Evolutionary conservation across 2,329 filamentous ascomycete species (phyloP), one percentile per base, ranked within the genome.

Genomic region (Botrytis hyacinthi): DNA sequence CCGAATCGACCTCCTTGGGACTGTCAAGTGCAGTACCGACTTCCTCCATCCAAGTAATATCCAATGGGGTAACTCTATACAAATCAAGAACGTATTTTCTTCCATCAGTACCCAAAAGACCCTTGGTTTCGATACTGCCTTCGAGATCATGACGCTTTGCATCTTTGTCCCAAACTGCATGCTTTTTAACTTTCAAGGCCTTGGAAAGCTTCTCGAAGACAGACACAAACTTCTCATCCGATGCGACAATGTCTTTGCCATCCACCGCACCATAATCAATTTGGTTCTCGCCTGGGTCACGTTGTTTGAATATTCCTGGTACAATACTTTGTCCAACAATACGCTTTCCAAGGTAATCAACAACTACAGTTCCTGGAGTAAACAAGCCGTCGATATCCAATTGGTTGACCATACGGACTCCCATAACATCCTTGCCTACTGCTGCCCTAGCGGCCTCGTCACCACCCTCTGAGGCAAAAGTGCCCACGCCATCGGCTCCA

Each of bases 251-350:
- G 77, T 99, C 96, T 84, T 97, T 97, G 77, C 97, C 96, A 82
- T 99, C 96, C 46, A 98, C 96, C 77, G 95, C 96, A 81, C 96
- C 96, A 80, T 99, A 99, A 82, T 99, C 96, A 78, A 99, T 98
- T 83, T 98, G 96, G 83, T 97, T 96, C 88, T 99, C 96, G 70
- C 95, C 96, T 44, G 95, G 94, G 80, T 98, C 96, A 51, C 95
- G 91, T 85, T 98, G 96, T 86, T 98, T 98, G 88, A 99, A 99
- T 80, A 99, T 99, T 74, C 96, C 97, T 8, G 96, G 96, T 29
- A 99, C 96, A 76, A 99, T 98, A 80, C 95, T 98, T 84, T 99
- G 96, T 51, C 94, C 96, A 71, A 99, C 96, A 78, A 99, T 92
- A 77, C 96, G 94, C 87, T 97, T 98, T 80, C 97, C 96, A 54